Base-by-base conservation (phyloP, 805 yeast species). In the Barnettozyma wickerhamii region DNA sequence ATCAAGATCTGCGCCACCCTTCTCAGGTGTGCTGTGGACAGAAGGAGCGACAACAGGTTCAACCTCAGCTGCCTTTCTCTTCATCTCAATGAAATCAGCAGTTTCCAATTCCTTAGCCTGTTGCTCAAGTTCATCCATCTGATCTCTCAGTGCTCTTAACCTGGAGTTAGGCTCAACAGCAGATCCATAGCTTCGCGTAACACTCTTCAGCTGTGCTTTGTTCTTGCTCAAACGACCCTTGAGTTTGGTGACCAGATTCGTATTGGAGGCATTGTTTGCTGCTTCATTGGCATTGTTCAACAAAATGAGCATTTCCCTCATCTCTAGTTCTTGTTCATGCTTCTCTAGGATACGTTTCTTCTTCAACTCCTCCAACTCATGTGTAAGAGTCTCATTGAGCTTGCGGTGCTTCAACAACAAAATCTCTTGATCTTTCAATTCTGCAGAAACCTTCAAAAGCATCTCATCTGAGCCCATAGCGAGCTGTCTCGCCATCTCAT, bases 61-160 rank as follows among this genome's bases (percentile, higher is more conserved):
- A 13, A 12, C 26, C 12, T 23, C 26, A 9, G 52, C 49, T 6
- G 10, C 37, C 23, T 36, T 43, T 44, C 38, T 57, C 48, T 46
- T 63, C 49, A 41, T 47, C 24, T 79, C 85, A 20, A 75, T 81
- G 53, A 87, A 89, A 49, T 88, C 93, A 17, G 85, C 83, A 75
- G 79, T 81, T 58, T 91, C 97, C 43, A 91, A 69, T 53, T 84
- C 85, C 45, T 95, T 68, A 0, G 96, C 96, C 66, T 86, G 85
- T 35, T 76, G 74, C 56, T 86, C 95, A 39, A 90, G 71, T 47
- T 77, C 81, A 44, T 85, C 95, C 95, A 88, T 88, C 56, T 82
- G 75, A 52, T 82, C 86, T 41, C 96, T 71, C 51, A 90, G 68
- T 33, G 77, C 81, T 45, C 93, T 72, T 38, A 89, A 64, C 48